These are phyloP conservation scores for Teunomyces kruisii DNA, from an alignment of 805 yeast genomes.

Conservation along the genomic window DNA sequence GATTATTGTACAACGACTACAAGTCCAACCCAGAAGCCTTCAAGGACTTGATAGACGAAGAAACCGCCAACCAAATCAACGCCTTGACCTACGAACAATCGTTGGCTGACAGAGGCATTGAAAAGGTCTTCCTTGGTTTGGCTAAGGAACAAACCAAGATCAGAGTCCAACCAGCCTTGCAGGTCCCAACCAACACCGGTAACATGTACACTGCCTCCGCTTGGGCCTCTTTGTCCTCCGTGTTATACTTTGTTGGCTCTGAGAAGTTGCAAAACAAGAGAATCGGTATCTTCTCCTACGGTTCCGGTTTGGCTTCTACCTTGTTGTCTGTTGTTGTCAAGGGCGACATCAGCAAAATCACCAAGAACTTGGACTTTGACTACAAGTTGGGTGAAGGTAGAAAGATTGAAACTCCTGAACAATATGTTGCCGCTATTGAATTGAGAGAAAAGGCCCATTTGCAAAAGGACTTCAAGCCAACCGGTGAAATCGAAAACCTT, in stretches of 20 bases:
- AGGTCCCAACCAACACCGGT: conserved; percentile 94
- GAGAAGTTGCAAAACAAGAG: conserved; percentile 79
- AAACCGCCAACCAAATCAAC: conserved; percentile 53
- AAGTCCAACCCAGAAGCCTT: conserved; percentile 63
- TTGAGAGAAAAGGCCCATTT: conserved; percentile 89
- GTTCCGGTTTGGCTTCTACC: conserved; percentile 95
- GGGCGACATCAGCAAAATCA: conserved; percentile 76
- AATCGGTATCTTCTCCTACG: conserved; percentile 92
- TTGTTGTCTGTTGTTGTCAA: conserved; percentile 75
- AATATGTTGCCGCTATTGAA: conserved; percentile 76
- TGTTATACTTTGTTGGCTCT: conserved; percentile 71
- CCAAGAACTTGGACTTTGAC: conserved; percentile 64
- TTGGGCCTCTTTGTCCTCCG: conserved; percentile 82
- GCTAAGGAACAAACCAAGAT: conserved; percentile 67
- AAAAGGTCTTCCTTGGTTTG: conserved; percentile 78
- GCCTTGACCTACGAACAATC: conserved; percentile 70
- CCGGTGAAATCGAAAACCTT: conserved; percentile 72
- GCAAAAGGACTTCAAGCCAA: conserved; percentile 75
- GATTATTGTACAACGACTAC: conserved; percentile 88
- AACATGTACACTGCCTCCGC: conserved; percentile 96
- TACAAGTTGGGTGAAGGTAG: conserved; percentile 64
- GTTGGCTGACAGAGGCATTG: conserved; percentile 74
- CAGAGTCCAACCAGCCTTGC: conserved; percentile 77
- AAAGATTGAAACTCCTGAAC: conserved; percentile 65
- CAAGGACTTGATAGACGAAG: conserved; percentile 41